Conservation (phyloP, 2,329 filamentous ascomycete genomes). For the Xylaria sp. region DNA sequence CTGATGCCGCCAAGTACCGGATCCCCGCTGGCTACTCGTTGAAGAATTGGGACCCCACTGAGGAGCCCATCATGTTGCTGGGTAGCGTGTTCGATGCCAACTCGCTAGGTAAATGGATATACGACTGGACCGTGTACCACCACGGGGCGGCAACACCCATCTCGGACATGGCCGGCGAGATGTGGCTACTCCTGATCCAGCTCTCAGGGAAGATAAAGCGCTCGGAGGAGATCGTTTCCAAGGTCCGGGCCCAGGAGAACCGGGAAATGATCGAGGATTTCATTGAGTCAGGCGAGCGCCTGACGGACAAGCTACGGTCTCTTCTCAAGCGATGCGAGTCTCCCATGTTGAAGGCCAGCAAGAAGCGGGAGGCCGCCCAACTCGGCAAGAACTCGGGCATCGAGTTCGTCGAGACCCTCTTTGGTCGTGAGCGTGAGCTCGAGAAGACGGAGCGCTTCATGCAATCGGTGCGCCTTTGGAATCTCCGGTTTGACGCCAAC, state of each 20-base stretch:
- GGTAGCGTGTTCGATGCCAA: constrained; percentile 98
- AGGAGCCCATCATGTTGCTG: constrained; percentile 92
- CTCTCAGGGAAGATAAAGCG: constrained; percentile 94
- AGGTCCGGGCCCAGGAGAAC: constrained; percentile 78
- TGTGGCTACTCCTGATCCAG: constrained; percentile 96
- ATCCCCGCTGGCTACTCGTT: constrained; percentile 93
- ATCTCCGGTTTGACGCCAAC: constrained; percentile 94
- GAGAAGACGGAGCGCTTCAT: constrained; percentile 93
- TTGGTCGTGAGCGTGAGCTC: constrained; percentile 89
- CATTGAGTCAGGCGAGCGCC: constrained; percentile 85
- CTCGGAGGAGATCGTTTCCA: constrained; percentile 79
- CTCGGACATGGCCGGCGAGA: constrained; percentile 89
- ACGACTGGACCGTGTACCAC: constrained; percentile 97
- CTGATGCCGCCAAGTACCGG: constrained; percentile 71
- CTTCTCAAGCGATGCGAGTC: constrained; percentile 92
- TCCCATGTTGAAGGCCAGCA: constrained; percentile 92
- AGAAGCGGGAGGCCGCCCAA: constrained; percentile 73
- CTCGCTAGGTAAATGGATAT: constrained; percentile 98
- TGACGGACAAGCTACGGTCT: constrained; percentile 85
- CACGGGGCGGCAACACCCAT: constrained; percentile 85
- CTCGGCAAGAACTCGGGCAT: constrained; percentile 93
- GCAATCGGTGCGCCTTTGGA: constrained; percentile 88
- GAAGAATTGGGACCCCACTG: constrained; percentile 97
- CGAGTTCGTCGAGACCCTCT: constrained; percentile 96
- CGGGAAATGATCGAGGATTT: constrained; percentile 89